Conservation (phyloP, 148 eudicot species). For the Rhododendron ovatum region DNA sequence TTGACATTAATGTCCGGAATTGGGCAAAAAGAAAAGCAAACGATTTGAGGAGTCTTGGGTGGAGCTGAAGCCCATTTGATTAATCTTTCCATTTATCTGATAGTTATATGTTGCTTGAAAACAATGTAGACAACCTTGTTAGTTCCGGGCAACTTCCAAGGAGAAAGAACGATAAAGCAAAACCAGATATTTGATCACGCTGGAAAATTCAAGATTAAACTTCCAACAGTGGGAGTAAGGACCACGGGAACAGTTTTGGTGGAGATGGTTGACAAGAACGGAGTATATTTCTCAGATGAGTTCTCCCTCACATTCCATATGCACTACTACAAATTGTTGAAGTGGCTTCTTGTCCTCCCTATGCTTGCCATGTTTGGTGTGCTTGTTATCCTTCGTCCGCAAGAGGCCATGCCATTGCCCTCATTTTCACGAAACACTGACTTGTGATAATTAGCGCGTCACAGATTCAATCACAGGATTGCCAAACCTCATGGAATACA, state of each 20-base stretch:
- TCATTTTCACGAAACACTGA: slow-evolving; percentile 87
- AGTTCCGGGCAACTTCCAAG: slow-evolving; percentile 98
- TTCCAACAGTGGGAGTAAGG: slow-evolving; percentile 87
- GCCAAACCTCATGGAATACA: neutral
- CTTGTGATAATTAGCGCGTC: slow-evolving; percentile 32
- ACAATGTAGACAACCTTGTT: slow-evolving; percentile 56
- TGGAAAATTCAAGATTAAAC: slow-evolving; percentile 74
- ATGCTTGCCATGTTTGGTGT: slow-evolving; percentile 94
- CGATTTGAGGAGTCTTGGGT: neutral
- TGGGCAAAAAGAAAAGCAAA: neutral
- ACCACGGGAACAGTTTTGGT: slow-evolving; percentile 82
- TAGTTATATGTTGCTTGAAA: neutral
- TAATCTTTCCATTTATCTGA: neutral
- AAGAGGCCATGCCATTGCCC: slow-evolving; percentile 84
- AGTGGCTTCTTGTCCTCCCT: slow-evolving; percentile 93
- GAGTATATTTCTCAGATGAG: slow-evolving; percentile 80
- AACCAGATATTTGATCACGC: slow-evolving; percentile 50
- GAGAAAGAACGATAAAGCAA: slow-evolving; percentile 77
- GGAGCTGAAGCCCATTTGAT: neutral
- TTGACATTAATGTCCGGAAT: neutral
- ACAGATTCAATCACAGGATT: neutral
- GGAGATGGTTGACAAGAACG: slow-evolving; percentile 83
- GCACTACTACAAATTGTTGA: slow-evolving; percentile 85
- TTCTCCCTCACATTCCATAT: slow-evolving; percentile 87
- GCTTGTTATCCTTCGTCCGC: slow-evolving; percentile 81